Percentiles rank a stretch among this genome's conserved stretches.
These are phyloP conservation scores for Vanrija pseudolonga DNA, from an alignment of 1,284 basidiomycete genomes.

Conservation along the genomic window DNA sequence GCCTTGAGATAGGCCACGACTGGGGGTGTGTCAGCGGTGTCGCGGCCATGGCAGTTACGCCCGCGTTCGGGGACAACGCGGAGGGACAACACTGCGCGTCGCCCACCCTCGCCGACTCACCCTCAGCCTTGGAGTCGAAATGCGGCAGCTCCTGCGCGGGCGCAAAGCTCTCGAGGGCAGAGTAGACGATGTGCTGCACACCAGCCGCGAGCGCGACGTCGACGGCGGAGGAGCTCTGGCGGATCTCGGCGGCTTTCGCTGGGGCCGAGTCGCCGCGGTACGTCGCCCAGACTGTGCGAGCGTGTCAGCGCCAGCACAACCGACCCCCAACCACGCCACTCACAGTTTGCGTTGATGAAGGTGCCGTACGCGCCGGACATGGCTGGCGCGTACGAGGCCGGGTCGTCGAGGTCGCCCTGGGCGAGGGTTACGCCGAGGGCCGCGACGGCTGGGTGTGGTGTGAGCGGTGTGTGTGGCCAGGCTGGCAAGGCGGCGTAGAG, in stretches of 20 bases:
- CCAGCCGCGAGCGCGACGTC: slow-evolving; percentile 24
- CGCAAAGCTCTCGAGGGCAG: slow-evolving; percentile 25
- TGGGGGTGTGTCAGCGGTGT: background rate
- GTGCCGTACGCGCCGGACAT: slow-evolving; percentile 16
- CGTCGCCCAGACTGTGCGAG: slow-evolving; percentile 4
- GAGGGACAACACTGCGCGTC: too few species aligned
- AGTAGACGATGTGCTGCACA: slow-evolving; percentile 35
- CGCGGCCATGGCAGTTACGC: too few species aligned
- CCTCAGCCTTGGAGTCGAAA: slow-evolving; percentile 31
- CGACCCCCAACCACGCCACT: background rate
- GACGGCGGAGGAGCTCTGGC: slow-evolving; percentile 20
- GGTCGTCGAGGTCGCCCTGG: slow-evolving; percentile 19
- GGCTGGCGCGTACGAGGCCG: slow-evolving; percentile 9
- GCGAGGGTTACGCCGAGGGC: slow-evolving; percentile 15
- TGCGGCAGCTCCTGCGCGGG: slow-evolving; percentile 19
- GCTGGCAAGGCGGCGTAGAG: too few species aligned
- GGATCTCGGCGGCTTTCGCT: slow-evolving; percentile 9
- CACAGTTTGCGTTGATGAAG: slow-evolving; percentile 23
- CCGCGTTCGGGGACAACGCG: too few species aligned
- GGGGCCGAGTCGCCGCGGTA: slow-evolving; percentile 5
- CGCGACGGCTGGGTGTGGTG: background rate
- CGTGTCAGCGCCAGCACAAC: too few species aligned
- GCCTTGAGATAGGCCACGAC: slow-evolving; percentile 28
- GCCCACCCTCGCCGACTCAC: slow-evolving; percentile 11
- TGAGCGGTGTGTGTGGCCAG: too few species aligned